Percentiles rank a stretch among this genome's conserved stretches.
Evolutionary conservation across 2,329 filamentous ascomycete species (phyloP).

Genomic region (Colletotrichum sp.): DNA sequence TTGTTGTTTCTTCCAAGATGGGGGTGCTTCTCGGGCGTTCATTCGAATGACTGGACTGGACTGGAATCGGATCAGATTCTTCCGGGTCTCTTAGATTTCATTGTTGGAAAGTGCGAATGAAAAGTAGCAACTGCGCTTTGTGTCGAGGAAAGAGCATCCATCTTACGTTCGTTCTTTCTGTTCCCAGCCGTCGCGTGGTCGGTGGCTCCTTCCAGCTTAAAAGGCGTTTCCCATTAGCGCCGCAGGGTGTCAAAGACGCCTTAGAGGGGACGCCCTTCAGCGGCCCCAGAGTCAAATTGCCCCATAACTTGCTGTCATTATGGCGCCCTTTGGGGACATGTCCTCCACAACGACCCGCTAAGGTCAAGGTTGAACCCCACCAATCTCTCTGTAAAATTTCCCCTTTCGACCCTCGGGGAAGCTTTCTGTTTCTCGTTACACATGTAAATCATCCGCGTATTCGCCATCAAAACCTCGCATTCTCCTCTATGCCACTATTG

Average conservation of each 20-base stretch:
- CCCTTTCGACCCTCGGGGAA: background rate
- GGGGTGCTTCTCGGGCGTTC: background rate
- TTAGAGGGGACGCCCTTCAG: background rate
- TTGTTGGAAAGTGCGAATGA: background rate
- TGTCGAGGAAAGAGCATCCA: background rate
- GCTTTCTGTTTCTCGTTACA: background rate
- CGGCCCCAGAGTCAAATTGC: background rate
- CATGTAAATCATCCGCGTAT: background rate
- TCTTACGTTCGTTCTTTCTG: background rate
- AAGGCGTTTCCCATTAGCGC: background rate
- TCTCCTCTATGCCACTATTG: background rate
- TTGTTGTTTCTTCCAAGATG: background rate
- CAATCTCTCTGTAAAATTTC: background rate
- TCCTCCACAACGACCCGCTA: conserved; percentile 1
- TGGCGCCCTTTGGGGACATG: background rate
- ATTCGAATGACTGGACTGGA: background rate
- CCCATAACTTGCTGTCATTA: background rate
- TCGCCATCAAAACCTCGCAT: background rate
- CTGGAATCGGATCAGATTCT: background rate
- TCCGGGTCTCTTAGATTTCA: background rate
- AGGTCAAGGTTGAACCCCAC: background rate
- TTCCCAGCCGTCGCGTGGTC: background rate
- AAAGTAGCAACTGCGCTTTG: background rate
- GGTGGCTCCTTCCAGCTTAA: background rate
- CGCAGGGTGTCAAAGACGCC: conserved; percentile 8